These are phyloP conservation scores for Fraxinus nigra DNA, from an alignment of 305 asterid genomes.

Conservation along the genomic window DNA sequence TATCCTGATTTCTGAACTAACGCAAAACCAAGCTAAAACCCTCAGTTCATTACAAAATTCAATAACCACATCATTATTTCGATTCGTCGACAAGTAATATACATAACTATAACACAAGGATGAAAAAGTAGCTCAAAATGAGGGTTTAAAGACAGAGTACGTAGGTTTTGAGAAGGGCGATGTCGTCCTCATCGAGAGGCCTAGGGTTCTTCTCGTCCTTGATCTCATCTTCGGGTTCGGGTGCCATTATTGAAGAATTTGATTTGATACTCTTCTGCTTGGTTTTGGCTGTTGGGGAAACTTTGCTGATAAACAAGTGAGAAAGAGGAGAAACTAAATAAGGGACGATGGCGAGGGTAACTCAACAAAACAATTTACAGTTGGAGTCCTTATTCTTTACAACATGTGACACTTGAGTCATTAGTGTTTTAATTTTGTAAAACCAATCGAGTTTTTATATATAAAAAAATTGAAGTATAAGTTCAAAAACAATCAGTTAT, in stretches of 20 bases:
- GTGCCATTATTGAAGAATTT: conserved; percentile 10
- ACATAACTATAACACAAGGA: not conserved
- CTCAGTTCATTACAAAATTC: not conserved
- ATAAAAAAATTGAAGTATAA: no score
- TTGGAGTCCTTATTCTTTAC: not conserved
- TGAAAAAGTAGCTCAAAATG: not conserved
- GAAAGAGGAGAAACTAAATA: no score
- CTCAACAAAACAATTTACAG: not conserved
- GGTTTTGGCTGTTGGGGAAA: not conserved
- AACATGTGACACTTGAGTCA: not conserved
- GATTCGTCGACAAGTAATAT: not conserved
- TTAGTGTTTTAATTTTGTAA: no score
- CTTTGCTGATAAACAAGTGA: not conserved
- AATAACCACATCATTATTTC: not conserved
- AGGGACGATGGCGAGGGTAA: no score
- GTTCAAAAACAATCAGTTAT: no score
- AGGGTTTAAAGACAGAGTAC: conserved; percentile 18
- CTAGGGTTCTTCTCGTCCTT: conserved; percentile 25
- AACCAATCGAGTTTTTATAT: no score
- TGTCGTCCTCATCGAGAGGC: conserved; percentile 27
- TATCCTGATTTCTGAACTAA: conserved; percentile 11
- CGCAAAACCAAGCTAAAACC: not conserved
- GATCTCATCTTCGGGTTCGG: conserved; percentile 23
- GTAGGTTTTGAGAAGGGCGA: conserved; percentile 28
- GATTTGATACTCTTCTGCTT: not conserved